phyloP scores from a whole-genome alignment of 208 protist genomes.

The Willaertia magna region DNA sequence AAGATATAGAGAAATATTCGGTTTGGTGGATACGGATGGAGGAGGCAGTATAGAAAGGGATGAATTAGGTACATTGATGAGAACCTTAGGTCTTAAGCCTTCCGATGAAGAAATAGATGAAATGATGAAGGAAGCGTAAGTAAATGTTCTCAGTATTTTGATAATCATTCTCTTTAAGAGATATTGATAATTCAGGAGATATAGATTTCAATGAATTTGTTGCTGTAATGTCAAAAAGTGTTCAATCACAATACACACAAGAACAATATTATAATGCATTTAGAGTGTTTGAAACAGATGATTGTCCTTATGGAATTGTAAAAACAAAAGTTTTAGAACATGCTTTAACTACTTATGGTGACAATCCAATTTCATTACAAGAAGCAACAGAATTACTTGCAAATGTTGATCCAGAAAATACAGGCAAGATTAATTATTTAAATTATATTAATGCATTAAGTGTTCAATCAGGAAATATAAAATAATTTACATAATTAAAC shows the following conservation, averaged over 20 bases:
- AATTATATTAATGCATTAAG: not conserved
- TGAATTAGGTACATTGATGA: slow-evolving; percentile 67
- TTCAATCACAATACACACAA: slow-evolving; percentile 63
- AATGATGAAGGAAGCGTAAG: slow-evolving; percentile 53
- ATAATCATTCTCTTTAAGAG: not conserved
- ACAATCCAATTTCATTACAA: slow-evolving; percentile 55
- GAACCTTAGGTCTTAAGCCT: slow-evolving; percentile 57
- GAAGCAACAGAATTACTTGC: slow-evolving; percentile 59
- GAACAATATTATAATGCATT: slow-evolving; percentile 67
- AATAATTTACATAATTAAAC: not conserved
- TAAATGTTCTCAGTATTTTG: not conserved
- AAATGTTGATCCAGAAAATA: slow-evolving; percentile 57
- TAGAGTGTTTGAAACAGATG: slow-evolving; percentile 69
- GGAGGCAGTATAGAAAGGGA: slow-evolving; percentile 44
- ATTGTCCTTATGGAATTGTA: slow-evolving; percentile 56
- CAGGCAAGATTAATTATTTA: slow-evolving; percentile 29
- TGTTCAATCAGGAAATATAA: not conserved
- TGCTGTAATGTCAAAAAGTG: slow-evolving; percentile 56
- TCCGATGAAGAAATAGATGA: slow-evolving; percentile 47
- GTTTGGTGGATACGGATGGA: slow-evolving; percentile 47
- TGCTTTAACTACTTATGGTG: slow-evolving; percentile 66
- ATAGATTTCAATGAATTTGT: slow-evolving; percentile 71
- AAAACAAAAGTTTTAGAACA: slow-evolving; percentile 60
- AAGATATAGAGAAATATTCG: not conserved
- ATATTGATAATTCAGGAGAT: slow-evolving; percentile 20